Percentiles rank a stretch among this genome's conserved stretches.
Conservation (phyloP, 2,329 filamentous ascomycete genomes). For the Fusarium albosuccineum region DNA sequence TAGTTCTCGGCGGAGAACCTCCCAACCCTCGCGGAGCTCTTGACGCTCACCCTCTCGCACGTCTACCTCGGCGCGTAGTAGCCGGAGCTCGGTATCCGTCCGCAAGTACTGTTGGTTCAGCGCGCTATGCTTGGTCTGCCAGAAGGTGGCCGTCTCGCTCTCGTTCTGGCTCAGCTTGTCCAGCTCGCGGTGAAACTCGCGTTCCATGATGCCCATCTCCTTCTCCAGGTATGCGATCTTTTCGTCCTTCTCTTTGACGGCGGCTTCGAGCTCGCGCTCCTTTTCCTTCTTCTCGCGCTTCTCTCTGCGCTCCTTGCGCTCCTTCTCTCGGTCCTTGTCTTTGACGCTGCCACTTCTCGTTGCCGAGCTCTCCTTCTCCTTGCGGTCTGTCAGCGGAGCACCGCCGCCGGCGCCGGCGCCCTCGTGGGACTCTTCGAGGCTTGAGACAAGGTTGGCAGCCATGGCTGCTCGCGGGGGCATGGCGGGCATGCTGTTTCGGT, state of each 20-base stretch:
- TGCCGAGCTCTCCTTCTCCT: slow-evolving; percentile 44
- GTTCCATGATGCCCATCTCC: slow-evolving; percentile 66
- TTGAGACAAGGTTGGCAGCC: slow-evolving; percentile 38
- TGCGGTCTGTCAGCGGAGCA: slow-evolving; percentile 39
- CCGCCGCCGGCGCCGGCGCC: slow-evolving; percentile 37
- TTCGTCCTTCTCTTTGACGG: slow-evolving; percentile 62
- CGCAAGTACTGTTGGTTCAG: slow-evolving; percentile 66
- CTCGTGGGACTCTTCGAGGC: slow-evolving; percentile 45
- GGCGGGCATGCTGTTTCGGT: slow-evolving; percentile 48
- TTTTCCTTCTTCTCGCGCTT: slow-evolving; percentile 43
- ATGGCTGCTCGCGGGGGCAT: slow-evolving; percentile 50
- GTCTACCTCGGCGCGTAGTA: slow-evolving; percentile 64
- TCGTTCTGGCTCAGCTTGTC: slow-evolving; percentile 66
- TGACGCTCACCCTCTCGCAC: slow-evolving; percentile 60
- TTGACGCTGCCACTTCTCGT: slow-evolving; percentile 52
- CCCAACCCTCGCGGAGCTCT: slow-evolving; percentile 65
- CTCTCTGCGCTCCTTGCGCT: slow-evolving; percentile 44
- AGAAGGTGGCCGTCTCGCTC: slow-evolving; percentile 68
- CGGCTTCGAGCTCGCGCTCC: slow-evolving; percentile 45
- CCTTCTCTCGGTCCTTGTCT: slow-evolving; percentile 48
- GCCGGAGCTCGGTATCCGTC: slow-evolving; percentile 65
- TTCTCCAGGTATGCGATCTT: slow-evolving; percentile 66
- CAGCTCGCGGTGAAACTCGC: slow-evolving; percentile 66
- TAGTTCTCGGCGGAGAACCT: slow-evolving; percentile 60
- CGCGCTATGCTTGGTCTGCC: slow-evolving; percentile 68